Percentiles rank a stretch among this genome's conserved stretches.
Evolutionary conservation across 1,284 basidiomycete genomes (phyloP).

Genomic region (Fomes fomentarius): DNA sequence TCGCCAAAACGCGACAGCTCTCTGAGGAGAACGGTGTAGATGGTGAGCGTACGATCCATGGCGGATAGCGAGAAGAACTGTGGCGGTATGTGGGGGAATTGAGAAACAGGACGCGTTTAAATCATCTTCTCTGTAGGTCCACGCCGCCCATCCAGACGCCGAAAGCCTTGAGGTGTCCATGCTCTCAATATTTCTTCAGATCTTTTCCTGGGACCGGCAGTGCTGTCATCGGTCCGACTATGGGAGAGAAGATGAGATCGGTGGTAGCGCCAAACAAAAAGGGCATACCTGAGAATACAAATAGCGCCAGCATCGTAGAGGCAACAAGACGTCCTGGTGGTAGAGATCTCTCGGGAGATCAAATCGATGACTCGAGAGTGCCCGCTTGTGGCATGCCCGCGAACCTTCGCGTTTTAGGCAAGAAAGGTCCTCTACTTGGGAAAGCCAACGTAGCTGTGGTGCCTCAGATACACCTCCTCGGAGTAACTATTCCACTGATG

Average conservation of each 20-base stretch:
- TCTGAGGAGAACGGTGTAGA: not conserved
- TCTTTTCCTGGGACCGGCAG: constrained; percentile 3
- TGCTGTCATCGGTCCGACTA: constrained; percentile 15
- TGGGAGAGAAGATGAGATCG: constrained; percentile 19
- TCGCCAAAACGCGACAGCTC: constrained; percentile 1
- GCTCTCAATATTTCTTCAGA: constrained; percentile 6
- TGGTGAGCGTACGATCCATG: constrained; percentile 1
- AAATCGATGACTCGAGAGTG: constrained; percentile 3
- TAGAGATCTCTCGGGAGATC: constrained; percentile 3
- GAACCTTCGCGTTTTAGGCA: not conserved
- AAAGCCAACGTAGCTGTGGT: not conserved
- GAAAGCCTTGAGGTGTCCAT: constrained; percentile 17
- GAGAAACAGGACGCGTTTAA: constrained; percentile 7
- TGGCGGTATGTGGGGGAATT: constrained; percentile 1
- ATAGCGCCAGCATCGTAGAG: constrained; percentile 5
- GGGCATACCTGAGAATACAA: constrained; percentile 10
- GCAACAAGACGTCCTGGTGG: constrained; percentile 8
- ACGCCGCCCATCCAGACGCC: constrained; percentile 17
- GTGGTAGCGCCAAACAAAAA: constrained; percentile 4
- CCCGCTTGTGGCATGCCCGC: not conserved
- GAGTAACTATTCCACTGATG: not conserved
- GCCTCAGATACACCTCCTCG: not conserved
- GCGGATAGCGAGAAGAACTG: not conserved
- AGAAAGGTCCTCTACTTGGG: not conserved
- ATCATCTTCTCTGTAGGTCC: constrained; percentile 21